A percentile compares a stretch with the other conserved stretches of the same genome.
Evolutionary conservation across 352 stramenopile species (phyloP).

Genomic region (Pythium aphanidermatum): DNA sequence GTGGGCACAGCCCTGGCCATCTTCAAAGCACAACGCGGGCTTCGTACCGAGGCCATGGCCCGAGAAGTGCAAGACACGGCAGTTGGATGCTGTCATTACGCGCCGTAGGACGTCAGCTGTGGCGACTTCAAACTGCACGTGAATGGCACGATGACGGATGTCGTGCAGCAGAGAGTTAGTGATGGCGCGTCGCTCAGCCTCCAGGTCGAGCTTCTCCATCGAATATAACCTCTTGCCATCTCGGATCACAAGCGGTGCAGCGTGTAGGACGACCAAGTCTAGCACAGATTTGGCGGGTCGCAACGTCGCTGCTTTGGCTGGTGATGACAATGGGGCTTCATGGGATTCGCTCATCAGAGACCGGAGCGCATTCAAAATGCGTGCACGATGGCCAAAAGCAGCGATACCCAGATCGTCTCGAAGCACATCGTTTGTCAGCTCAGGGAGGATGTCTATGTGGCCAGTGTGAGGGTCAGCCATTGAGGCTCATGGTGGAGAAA

Average conservation of each 20-base stretch:
- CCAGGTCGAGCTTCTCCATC: constrained; percentile 82
- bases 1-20: constrained; percentile 61
- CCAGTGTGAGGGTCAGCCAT: no score
- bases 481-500: background rate
- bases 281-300: constrained; percentile 38
- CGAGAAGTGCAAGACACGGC: constrained; percentile 61
- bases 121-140: constrained; percentile 72
- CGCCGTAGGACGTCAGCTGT: constrained; percentile 68
- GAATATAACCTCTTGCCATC: constrained; percentile 55
- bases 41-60: constrained; percentile 62
- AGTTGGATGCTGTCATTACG: constrained; percentile 75
- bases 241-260: constrained; percentile 72
- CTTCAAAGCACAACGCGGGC: constrained; percentile 70
- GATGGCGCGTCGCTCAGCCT: constrained; percentile 61
- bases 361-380: constrained; percentile 47
- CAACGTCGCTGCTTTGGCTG: constrained; percentile 1
- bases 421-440: constrained; percentile 54
- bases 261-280: constrained; percentile 71
- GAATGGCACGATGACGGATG: constrained; percentile 66
- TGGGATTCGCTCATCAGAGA: constrained; percentile 19
- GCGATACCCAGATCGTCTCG: constrained; percentile 55
- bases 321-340: background rate
- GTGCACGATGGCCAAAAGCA: constrained; percentile 54
- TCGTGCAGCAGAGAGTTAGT: constrained; percentile 61
- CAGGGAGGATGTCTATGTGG: constrained; percentile 42